Conservation (phyloP, 768 basidiomycete genomes). For the Auricularia auricula-judae region DNA sequence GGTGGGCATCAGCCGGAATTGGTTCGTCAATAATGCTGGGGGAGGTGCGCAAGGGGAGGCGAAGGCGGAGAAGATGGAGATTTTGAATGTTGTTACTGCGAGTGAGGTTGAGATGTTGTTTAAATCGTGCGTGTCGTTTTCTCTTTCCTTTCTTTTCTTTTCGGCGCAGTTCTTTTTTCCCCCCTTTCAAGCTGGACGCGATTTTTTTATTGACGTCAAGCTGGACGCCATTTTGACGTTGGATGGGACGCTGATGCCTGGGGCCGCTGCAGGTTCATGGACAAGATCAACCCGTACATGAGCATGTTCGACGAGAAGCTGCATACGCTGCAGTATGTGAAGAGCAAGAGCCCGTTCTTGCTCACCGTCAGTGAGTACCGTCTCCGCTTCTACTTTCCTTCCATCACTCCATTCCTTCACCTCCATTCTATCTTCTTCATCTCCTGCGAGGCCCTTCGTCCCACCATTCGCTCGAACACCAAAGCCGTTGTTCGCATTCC, state of each 20-base stretch:
- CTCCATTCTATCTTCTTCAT: background rate
- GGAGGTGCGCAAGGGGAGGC: background rate
- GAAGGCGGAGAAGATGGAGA: conserved; percentile 24
- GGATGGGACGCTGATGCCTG: too few species aligned
- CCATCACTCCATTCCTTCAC: background rate
- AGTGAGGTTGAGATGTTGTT: conserved; percentile 43
- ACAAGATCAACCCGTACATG: conserved; percentile 17
- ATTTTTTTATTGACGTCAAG: too few species aligned
- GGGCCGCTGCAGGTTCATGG: background rate
- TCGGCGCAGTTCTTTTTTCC: too few species aligned
- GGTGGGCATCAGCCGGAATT: too few species aligned
- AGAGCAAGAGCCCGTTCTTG: conserved; percentile 26
- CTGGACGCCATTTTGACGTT: too few species aligned
- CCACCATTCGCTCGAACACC: too few species aligned
- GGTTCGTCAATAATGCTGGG: background rate
- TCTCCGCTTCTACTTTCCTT: background rate
- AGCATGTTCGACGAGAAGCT: conserved; percentile 26
- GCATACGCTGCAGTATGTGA: conserved; percentile 26
- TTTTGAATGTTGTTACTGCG: conserved; percentile 36
- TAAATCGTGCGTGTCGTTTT: conserved; percentile 28
- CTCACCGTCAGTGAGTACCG: conserved; percentile 16
- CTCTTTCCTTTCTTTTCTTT: too few species aligned
- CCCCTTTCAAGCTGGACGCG: too few species aligned
- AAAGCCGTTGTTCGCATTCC: too few species aligned
- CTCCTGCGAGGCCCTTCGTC: too few species aligned